These are phyloP conservation scores for Solanum chiquidenum DNA, from an alignment of 257 asterid species.

Conservation along the genomic window DNA sequence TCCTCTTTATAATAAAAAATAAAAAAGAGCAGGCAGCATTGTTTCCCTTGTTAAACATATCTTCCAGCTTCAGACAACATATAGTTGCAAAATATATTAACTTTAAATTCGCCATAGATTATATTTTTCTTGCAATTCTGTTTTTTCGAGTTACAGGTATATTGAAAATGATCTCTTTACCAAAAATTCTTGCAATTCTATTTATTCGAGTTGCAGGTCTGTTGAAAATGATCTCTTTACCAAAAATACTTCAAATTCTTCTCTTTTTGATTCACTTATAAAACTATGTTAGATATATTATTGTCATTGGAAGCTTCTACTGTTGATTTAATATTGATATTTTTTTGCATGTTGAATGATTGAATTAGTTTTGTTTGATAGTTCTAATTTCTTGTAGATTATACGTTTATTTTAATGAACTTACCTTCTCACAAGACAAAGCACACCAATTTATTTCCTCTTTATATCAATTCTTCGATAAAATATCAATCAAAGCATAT, in stretches of 20 bases:
- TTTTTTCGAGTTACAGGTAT: rapidly evolving
- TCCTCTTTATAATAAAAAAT: neutral
- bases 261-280: too few species aligned
- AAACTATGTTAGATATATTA: neutral
- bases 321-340: neutral
- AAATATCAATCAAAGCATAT: neutral
- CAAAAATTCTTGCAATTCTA: too few species aligned
- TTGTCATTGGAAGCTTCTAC: neutral
- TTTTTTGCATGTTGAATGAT: neutral
- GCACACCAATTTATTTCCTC: neutral
- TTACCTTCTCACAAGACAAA: neutral
- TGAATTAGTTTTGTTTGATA: neutral
- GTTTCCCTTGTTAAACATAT: neutral
- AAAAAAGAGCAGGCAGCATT: neutral
- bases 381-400: neutral
- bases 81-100: too few species aligned
- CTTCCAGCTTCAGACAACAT: neutral
- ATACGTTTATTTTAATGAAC: neutral
- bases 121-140: too few species aligned
- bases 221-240: too few species aligned
- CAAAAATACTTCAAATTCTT: neutral
- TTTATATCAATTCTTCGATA: neutral
- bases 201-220: too few species aligned
- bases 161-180: too few species aligned
- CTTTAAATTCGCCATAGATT: too few species aligned